Evolutionary conservation across 805 yeast species (phyloP).

Genomic region (Saccharomycopsis microspora): DNA sequence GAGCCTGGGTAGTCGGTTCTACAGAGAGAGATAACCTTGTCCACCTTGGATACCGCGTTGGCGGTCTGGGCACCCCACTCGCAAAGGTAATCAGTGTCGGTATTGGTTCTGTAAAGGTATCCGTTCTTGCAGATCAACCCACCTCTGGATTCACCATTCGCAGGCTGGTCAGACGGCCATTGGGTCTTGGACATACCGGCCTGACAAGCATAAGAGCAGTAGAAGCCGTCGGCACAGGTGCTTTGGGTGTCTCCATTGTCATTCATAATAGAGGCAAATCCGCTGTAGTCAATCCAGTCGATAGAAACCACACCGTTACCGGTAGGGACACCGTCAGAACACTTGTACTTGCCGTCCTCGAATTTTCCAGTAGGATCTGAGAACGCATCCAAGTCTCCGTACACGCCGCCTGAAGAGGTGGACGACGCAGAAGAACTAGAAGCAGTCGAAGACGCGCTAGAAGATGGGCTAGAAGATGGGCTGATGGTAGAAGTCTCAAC

Average conservation of each 20-base stretch:
- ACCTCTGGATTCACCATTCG: slow-evolving; percentile 85
- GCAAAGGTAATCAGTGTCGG: slow-evolving; percentile 59
- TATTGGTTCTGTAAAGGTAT: slow-evolving; percentile 70
- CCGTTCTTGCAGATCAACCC: slow-evolving; percentile 83
- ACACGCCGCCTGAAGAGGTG: slow-evolving; percentile 19
- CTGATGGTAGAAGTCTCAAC: slow-evolving; percentile 3
- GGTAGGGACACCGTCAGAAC: slow-evolving; percentile 51
- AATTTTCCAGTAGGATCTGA: slow-evolving; percentile 48
- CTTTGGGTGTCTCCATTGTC: slow-evolving; percentile 50
- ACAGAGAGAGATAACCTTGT: slow-evolving; percentile 73
- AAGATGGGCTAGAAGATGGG: slow-evolving; percentile 16
- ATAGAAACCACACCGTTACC: slow-evolving; percentile 78
- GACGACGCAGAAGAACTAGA: slow-evolving; percentile 16
- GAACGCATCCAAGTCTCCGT: slow-evolving; percentile 52
- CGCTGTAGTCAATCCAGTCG: slow-evolving; percentile 67
- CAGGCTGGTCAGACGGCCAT: slow-evolving; percentile 87
- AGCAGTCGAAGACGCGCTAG: slow-evolving; percentile 25
- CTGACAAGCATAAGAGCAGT: slow-evolving; percentile 97
- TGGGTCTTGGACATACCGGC: slow-evolving; percentile 99
- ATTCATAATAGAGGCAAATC: slow-evolving; percentile 64
- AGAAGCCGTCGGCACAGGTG: slow-evolving; percentile 76
- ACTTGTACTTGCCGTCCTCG: slow-evolving; percentile 55
- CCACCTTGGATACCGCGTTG: slow-evolving; percentile 41
- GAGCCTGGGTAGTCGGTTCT: slow-evolving; percentile 99
- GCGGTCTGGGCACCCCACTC: slow-evolving; percentile 62